Evolutionary conservation across 2,329 filamentous ascomycete species (phyloP).

Genomic region (Sporothrix euskadiensis): DNA sequence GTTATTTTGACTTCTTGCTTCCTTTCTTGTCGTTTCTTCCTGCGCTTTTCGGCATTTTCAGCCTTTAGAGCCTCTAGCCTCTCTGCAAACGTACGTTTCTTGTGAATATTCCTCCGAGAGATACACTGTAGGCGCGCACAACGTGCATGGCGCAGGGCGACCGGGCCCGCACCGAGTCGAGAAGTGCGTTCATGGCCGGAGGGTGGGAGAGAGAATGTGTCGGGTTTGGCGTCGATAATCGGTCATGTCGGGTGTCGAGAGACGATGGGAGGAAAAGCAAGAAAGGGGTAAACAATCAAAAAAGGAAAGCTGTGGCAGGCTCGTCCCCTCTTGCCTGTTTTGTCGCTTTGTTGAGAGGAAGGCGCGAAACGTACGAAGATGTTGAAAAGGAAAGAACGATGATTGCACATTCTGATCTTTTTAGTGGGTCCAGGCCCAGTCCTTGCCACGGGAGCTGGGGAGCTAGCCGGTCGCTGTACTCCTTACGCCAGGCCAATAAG

Average conservation of each 20-base stretch:
- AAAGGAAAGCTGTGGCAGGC: neutral
- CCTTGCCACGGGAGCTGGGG: neutral
- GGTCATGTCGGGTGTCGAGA: neutral
- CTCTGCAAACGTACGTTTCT: neutral
- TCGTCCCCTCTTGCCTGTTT: neutral
- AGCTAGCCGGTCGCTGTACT: neutral
- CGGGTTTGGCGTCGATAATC: neutral
- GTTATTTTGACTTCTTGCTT: neutral
- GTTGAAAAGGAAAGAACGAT: constrained; percentile 31
- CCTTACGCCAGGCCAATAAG: neutral
- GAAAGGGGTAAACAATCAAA: neutral
- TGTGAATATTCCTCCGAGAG: neutral
- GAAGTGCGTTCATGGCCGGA: constrained; percentile 27
- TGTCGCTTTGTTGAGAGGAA: constrained; percentile 4
- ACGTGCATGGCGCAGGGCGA: constrained; percentile 20
- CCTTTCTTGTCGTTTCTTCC: neutral
- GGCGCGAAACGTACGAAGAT: neutral
- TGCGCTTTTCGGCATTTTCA: neutral
- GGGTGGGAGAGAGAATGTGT: neutral
- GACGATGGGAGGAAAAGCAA: neutral
- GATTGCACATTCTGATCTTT: constrained; percentile 24
- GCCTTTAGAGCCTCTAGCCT: too few relatives aligned
- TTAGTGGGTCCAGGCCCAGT: constrained; percentile 19
- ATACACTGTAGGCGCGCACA: constrained; percentile 26
- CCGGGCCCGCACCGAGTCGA: constrained; percentile 20